Evolutionary conservation across 1,139 yeast genomes (phyloP).

Genomic region (Zygosaccharomyces pseudobailii): DNA sequence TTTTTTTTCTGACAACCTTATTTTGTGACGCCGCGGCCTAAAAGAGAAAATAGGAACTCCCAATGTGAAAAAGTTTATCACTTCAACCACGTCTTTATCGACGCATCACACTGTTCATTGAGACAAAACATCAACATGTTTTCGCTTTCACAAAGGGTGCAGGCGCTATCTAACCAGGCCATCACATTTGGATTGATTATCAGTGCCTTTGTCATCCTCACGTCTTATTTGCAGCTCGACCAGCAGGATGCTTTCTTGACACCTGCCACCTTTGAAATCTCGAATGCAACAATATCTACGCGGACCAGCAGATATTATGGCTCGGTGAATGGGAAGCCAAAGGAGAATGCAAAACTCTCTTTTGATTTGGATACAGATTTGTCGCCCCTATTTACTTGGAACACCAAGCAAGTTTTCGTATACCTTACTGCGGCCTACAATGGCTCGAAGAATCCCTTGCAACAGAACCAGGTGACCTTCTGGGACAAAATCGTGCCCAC

Average conservation of each 20-base stretch:
- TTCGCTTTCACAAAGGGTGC: conserved; percentile 45
- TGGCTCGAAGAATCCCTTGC: conserved; percentile 35
- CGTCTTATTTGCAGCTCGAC: conserved; percentile 50
- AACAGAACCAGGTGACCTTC: conserved; percentile 66
- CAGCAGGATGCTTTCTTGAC: conserved; percentile 42
- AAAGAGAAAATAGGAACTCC: background rate
- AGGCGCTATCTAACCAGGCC: conserved; percentile 52
- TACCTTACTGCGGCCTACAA: conserved; percentile 82
- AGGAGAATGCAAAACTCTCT: conserved; percentile 68
- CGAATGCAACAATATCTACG: conserved; percentile 39
- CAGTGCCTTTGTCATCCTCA: conserved; percentile 42
- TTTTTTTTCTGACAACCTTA: background rate
- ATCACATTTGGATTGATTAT: conserved; percentile 49
- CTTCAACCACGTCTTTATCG: background rate
- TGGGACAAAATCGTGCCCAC: conserved; percentile 81
- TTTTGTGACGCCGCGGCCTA: conserved; percentile 2
- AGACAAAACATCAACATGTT: conserved; percentile 34
- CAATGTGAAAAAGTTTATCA: background rate
- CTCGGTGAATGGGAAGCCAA: conserved; percentile 60
- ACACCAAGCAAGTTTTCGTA: conserved; percentile 89
- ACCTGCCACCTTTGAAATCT: conserved; percentile 40
- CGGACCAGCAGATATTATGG: conserved; percentile 74
- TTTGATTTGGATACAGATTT: conserved; percentile 73
- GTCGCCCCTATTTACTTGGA: conserved; percentile 85
- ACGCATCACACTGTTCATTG: background rate